These are phyloP conservation scores for Pythium scleroteichum DNA, from an alignment of 352 stramenopile genomes.

Conservation along the genomic window DNA sequence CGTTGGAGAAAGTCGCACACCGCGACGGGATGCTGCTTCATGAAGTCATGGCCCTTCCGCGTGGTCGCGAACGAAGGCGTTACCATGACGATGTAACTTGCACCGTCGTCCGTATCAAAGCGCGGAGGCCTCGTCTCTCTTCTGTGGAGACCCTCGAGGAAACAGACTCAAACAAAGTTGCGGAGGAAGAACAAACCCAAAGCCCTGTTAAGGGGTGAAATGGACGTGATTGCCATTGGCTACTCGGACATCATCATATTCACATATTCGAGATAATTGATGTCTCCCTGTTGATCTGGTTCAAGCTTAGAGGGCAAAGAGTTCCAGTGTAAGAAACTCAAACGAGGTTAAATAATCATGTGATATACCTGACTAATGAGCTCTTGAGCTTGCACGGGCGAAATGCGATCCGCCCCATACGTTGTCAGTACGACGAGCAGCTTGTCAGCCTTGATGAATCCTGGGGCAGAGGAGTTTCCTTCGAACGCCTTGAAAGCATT, in stretches of 20 bases:
- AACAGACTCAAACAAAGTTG: constrained; percentile 2
- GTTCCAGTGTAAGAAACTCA: too few species aligned
- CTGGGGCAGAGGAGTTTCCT: constrained; percentile 56
- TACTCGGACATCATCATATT: constrained; percentile 95
- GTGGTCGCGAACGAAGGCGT: constrained; percentile 48
- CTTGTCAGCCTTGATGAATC: constrained; percentile 84
- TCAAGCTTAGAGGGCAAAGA: constrained; percentile 84
- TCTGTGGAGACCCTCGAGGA: constrained; percentile 21
- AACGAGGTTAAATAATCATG: too few species aligned
- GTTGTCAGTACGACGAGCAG: constrained; percentile 86
- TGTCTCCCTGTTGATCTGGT: constrained; percentile 89
- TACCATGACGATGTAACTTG: constrained; percentile 84
- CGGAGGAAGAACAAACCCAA: constrained; percentile 11
- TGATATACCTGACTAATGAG: constrained; percentile 82
- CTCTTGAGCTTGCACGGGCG: constrained; percentile 88
- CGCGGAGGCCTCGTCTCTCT: constrained; percentile 2
- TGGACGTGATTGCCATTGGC: too few species aligned
- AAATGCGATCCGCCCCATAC: constrained; percentile 91
- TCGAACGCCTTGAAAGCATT: constrained; percentile 86
- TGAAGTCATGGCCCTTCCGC: constrained; percentile 58
- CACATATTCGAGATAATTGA: constrained; percentile 94
- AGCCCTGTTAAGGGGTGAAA: constrained; percentile 11
- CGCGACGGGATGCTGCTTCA: constrained; percentile 70
- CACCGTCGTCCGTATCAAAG: constrained; percentile 65
- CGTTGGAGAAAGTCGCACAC: constrained; percentile 69